Percentiles rank a stretch among this genome's conserved stretches.
Conservation (phyloP, 768 basidiomycete species). For the Lactarius evosmus region DNA sequence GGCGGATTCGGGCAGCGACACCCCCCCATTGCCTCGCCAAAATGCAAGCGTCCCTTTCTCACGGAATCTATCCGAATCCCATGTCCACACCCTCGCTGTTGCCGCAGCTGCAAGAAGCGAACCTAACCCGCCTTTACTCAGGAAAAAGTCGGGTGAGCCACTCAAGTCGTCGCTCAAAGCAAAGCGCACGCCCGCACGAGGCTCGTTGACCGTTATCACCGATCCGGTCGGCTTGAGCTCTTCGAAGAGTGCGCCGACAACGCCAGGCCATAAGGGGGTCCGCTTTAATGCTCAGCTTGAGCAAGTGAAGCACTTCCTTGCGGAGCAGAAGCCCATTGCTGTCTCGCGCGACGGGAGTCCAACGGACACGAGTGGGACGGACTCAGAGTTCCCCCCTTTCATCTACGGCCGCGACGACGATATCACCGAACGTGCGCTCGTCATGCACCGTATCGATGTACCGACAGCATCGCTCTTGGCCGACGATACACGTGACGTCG, state of each 20-base stretch:
- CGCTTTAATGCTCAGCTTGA: constrained; percentile 92
- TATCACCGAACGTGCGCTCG: constrained; percentile 38
- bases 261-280: constrained; percentile 82
- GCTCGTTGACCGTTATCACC: constrained; percentile 53
- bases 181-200: constrained; percentile 46
- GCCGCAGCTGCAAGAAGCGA: constrained; percentile 9
- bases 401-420: constrained; percentile 49
- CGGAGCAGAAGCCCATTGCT: constrained; percentile 92
- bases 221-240: constrained; percentile 34
- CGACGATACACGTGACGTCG: constrained; percentile 44
- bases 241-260: constrained; percentile 74
- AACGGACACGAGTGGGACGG: constrained; percentile 77
- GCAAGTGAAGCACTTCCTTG: constrained; percentile 90
- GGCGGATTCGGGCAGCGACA: constrained; percentile 17
- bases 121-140: constrained; percentile 41
- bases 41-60: background rate
- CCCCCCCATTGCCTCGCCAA: constrained; percentile 12
- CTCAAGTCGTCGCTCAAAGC: constrained; percentile 89
- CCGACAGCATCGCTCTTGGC: constrained; percentile 38
- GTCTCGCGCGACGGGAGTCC: constrained; percentile 91
- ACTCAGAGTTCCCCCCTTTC: constrained; percentile 70
- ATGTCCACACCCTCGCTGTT: constrained; percentile 23
- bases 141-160: constrained; percentile 93
- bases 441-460: constrained; percentile 69
- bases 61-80: constrained; percentile 27